Evolutionary conservation across 192 early-diverging fungal species (phyloP).

Genomic region (Chytriomyces sp.): DNA sequence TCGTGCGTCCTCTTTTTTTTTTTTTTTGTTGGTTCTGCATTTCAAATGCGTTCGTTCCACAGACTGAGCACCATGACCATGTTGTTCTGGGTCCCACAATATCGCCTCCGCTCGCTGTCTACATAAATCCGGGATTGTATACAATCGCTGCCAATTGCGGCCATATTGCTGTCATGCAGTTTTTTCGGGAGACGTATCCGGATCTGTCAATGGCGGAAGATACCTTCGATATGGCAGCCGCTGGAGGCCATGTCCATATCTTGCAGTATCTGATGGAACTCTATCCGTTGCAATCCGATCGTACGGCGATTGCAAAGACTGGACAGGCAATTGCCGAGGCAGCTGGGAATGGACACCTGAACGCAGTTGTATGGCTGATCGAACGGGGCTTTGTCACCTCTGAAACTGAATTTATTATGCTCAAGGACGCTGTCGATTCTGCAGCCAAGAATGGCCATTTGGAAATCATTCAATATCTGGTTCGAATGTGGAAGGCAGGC

Average conservation of each 20-base stretch:
- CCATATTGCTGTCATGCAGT: neutral
- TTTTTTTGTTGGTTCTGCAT: too few relatives aligned
- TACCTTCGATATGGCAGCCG: slow-evolving; percentile 12
- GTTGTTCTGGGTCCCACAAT: neutral
- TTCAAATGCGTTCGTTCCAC: too few relatives aligned
- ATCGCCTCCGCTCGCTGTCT: neutral
- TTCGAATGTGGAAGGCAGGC: neutral
- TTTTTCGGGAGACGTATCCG: neutral
- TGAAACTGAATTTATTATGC: neutral
- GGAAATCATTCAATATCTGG: slow-evolving; percentile 17
- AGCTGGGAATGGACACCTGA: slow-evolving; percentile 4
- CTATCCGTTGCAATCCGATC: neutral
- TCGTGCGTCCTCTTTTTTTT: neutral
- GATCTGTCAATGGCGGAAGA: neutral
- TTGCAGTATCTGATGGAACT: slow-evolving; percentile 3
- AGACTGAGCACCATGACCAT: neutral
- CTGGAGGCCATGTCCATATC: neutral
- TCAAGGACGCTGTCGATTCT: slow-evolving; percentile 13
- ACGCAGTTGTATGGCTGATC: neutral
- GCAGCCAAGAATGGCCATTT: slow-evolving; percentile 22
- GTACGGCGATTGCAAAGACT: neutral
- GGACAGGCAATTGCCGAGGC: neutral
- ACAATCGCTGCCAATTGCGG: slow-evolving; percentile 1
- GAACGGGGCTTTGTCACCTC: neutral
- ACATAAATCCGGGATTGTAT: neutral